Base-by-base conservation (phyloP, 108 stramenopile genomes). In the Epithemia pelagica region DNA sequence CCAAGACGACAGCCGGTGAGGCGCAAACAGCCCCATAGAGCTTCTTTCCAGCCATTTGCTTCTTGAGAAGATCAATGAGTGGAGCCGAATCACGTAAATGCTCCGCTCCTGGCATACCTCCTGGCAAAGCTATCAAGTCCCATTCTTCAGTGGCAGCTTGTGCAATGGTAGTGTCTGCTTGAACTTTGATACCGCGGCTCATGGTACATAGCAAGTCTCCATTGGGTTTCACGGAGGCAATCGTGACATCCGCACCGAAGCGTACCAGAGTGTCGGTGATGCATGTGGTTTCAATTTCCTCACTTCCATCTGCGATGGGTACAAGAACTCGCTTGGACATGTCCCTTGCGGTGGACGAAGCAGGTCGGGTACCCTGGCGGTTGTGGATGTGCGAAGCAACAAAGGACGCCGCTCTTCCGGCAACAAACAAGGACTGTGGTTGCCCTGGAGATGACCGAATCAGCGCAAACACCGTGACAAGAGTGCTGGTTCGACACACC, bases 251-350 rank as follows among this genome's bases (percentile, higher is more conserved):
- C 0, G 94, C 96, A 29, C 96, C 96, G 58, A 95, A 96, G 33
- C 96, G 77, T 2, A 84, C 85, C 8, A 99, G 69, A 10, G 90
- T 91, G 69, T 99, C 98, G 2, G 93, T 91, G 69, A 99, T 95
- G 60, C 95, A 95, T 1, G 92, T 86, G 1, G 95, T 92, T 67
- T 99, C 98, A 61, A 99, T 99, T 69, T 99, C 98, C 71, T 99
- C 98, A 52, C 89, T 86, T 32, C 95, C 96, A 62, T 96, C 85
- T 0, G 90, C 98, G 25, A 99, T 89, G 23, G 98, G 98, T 61
- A 99, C 95, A 52, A 99, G 80, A 66, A 96, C 92, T 24, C 83
- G 75, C 72, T 93, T 92, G 5, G 82, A 52, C 75, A 76, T 76
- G 31, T 58, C 15, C 37, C n/a, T n/a, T n/a, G n/a, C n/a, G n/a